Percentiles rank a stretch among this genome's conserved stretches.
These are phyloP conservation scores for Solanum chacoense DNA, from an alignment of 305 asterid species.

Conservation along the genomic window DNA sequence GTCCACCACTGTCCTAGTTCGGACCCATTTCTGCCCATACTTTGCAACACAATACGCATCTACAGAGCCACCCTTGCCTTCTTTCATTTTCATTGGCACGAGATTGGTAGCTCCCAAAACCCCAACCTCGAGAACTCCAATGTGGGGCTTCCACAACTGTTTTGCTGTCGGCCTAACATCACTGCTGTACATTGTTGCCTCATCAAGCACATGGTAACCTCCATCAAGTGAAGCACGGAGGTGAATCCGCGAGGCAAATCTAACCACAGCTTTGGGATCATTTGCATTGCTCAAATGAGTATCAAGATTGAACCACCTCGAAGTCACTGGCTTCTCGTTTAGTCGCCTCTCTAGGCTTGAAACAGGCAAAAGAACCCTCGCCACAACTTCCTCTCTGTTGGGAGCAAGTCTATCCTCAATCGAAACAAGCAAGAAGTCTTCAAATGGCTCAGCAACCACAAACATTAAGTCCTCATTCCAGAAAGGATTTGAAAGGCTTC, in stretches of 20 bases:
- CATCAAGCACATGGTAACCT: slow-evolving; percentile 88
- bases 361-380: slow-evolving; percentile 45
- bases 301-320: slow-evolving; percentile 77
- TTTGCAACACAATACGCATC: slow-evolving; percentile 79
- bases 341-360: slow-evolving; percentile 40
- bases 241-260: slow-evolving; percentile 73
- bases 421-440: slow-evolving; percentile 53
- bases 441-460: slow-evolving; percentile 83
- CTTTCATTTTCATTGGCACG: slow-evolving; percentile 66
- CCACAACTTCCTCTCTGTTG: slow-evolving; percentile 56
- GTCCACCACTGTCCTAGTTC: slow-evolving; percentile 72
- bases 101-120: slow-evolving; percentile 63
- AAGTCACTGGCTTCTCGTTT: slow-evolving; percentile 46
- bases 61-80: slow-evolving; percentile 67
- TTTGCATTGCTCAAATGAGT: slow-evolving; percentile 31
- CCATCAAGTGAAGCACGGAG: slow-evolving; percentile 69
- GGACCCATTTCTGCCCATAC: slow-evolving; percentile 83
- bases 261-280: slow-evolving; percentile 32
- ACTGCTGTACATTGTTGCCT: slow-evolving; percentile 76
- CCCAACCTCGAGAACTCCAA: slow-evolving; percentile 86
- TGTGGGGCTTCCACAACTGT: slow-evolving; percentile 79
- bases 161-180: slow-evolving; percentile 78
- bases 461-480: slow-evolving; percentile 89
- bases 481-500: slow-evolving; percentile 50
- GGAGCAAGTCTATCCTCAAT: slow-evolving; percentile 63